Percentiles rank a stretch among this genome's conserved stretches.
phyloP scores from a whole-genome alignment of 768 basidiomycete species.

The Termitomyces sp. region DNA sequence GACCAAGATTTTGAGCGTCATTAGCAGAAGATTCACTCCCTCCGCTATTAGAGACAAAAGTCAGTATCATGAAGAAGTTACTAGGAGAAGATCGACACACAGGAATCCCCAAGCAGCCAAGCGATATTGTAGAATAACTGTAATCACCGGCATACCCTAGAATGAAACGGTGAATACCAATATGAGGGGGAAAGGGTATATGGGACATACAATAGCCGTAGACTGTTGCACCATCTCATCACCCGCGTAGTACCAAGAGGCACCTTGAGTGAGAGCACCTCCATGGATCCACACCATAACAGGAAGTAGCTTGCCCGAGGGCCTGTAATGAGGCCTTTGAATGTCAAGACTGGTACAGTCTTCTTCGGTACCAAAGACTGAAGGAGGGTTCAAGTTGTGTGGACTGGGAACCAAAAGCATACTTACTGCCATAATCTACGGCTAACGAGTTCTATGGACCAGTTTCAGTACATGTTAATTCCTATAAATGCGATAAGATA shows the following conservation, averaged over 20 bases:
- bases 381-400: neutral
- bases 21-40: slow-evolving; percentile 28
- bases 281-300: slow-evolving; percentile 20
- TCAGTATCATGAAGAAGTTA: neutral
- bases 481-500: neutral
- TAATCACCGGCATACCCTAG: slow-evolving; percentile 16
- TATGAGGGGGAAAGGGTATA: neutral
- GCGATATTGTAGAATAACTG: slow-evolving; percentile 17
- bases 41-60: slow-evolving; percentile 1
- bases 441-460: slow-evolving; percentile 15
- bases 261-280: slow-evolving; percentile 18
- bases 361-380: slow-evolving; percentile 17
- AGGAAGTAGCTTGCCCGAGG: slow-evolving; percentile 9
- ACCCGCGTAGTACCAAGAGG: slow-evolving; percentile 17
- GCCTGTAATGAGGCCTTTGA: slow-evolving; percentile 13
- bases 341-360: slow-evolving; percentile 17
- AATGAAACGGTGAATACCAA: neutral
- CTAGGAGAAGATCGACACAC: slow-evolving; percentile 1
- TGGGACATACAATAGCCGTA: slow-evolving; percentile 9
- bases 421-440: slow-evolving; percentile 16
- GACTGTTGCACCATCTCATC: slow-evolving; percentile 16
- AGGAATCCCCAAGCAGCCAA: slow-evolving; percentile 19
- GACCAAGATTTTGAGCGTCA: slow-evolving; percentile 40
- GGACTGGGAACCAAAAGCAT: neutral
- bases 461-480: neutral